phyloP scores from a whole-genome alignment of 371 early-diverging fungal species.

The Ecytonucleospora hepatopenaei region DNA sequence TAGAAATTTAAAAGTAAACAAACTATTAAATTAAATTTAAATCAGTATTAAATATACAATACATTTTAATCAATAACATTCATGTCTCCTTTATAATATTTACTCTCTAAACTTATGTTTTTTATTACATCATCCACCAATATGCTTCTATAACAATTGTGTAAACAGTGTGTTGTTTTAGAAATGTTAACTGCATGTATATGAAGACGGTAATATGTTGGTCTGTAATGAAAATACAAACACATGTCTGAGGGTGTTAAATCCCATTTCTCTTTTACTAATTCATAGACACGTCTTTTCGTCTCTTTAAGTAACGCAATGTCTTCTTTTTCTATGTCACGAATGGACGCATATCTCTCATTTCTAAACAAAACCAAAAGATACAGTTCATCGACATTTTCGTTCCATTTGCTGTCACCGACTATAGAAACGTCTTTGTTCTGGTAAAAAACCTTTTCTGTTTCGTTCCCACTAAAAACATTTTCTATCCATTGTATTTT shows the following conservation, averaged over 20 bases:
- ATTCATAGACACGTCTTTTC: background rate
- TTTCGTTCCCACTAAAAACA: background rate
- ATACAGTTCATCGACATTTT: conserved; percentile 32
- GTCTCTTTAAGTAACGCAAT: conserved; percentile 16
- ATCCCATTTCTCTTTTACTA: conserved; percentile 1
- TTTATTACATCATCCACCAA: conserved; percentile 44
- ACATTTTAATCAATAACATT: conserved; percentile 5
- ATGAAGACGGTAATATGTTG: conserved; percentile 38
- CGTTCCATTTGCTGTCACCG: conserved; percentile 52
- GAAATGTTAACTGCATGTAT: conserved; percentile 43
- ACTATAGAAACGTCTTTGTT: conserved; percentile 40
- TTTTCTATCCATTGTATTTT: conserved; percentile 34
- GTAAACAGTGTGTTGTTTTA: background rate
- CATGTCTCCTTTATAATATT: conserved; percentile 43
- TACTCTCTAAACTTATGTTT: conserved; percentile 26
- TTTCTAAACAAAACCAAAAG: conserved; percentile 50
- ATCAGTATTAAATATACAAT: background rate
- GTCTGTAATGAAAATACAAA: conserved; percentile 45
- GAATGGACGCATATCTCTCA: conserved; percentile 16
- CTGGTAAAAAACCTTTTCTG: conserved; percentile 15
- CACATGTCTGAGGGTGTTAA: conserved; percentile 11
- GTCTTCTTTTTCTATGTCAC: conserved; percentile 11
- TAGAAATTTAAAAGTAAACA: no score
- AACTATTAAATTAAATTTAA: no score
- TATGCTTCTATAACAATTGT: conserved; percentile 16